Evolutionary conservation across 345 rosid genomes (phyloP), one percentile per base, ranked within the genome.

Genomic region (Syzygium aqueum): DNA sequence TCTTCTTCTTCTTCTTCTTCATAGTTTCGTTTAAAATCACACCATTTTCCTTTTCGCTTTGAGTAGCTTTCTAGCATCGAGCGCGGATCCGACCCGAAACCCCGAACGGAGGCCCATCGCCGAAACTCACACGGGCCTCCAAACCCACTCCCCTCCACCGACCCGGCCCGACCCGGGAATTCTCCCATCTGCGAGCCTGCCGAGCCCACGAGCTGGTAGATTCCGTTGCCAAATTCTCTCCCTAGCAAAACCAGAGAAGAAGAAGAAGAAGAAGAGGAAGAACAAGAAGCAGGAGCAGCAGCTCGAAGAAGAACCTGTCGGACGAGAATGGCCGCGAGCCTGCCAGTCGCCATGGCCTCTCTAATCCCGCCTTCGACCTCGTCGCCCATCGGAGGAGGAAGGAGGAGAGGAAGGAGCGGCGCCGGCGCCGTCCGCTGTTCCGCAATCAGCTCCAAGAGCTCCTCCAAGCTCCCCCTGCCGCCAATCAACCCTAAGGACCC

Each of bases 401-500:
- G 87, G 89, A 87, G 61, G 4, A 84, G 85, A 8, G 17, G 85
- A 23, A 83, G 85, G 19, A 30, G 5, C 11, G 54, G 22, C 17
- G 85, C 3, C 8, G 33, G 3, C 85, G 85, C 15, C 27, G 7
- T 87, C 90, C 61, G 86, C 53, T 84, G 93, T 86, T 88, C 88
- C 51, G 91, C 92, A 54, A 85, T 91, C 86, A 87, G 89, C 83
- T 90, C 91, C 67, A 89, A 84, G 91, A 85, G 86, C 84, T 86
- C 97, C 6, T 92, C 96, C 28, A 92, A 91, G 88, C 92, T 95
- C 87, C 96, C 95, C 40, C 90, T 92, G 89, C 94, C 98, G 52
- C 96, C 97, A 3, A 5, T 93, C 6, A 93, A 97, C 93, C 97
- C 98, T 37, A 94, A 94, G 23, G 99, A 95, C 91, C 95, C 96